Evolutionary conservation across 257 asterid species (phyloP), one percentile per base, ranked within the genome.

Genomic region (Capsicum pubescens): DNA sequence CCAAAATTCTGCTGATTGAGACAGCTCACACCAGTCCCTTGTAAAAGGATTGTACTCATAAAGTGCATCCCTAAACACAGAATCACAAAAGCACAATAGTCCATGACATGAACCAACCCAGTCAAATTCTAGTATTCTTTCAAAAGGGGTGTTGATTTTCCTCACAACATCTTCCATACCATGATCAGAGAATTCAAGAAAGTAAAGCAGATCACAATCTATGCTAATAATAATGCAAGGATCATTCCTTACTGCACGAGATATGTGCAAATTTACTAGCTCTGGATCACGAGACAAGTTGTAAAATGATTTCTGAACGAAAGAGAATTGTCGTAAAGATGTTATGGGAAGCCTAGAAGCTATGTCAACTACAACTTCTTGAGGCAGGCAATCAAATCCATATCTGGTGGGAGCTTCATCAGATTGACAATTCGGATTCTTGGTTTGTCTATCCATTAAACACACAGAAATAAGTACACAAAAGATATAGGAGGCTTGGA

Each of bases 261-360:
- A 85, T 3, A 85, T 82, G 83, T 82, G 89, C 61, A 26, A 16
- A 83, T 32, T 50, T 5, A 79, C 83, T 1, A 89, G 84, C 26
- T 84, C 56, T 58, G 48, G 55, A 9, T 52, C 84, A 35, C 8
- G 8, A 11, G 48, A 5, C 42, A 36, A 5, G 13, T 84, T 57
- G 32, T 84, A 70, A 83, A 55, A 84, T 35, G 86, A 85, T 58
- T 72, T 79, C 42, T 87, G 84, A 0, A 70, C 84, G 46, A 91
- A 86, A 81, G 84, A 87, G 84, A 86, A 82, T 21, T 80, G 91
- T 32, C 86, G 54, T 60, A 90, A 85, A 46, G 91, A 89, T 36
- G 86, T 84, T 61, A 84, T 81, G 8, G 91, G 91, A 21, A 90
- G 89, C 79, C 93, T 85, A 19, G 87, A 88, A 35, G 88, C 84